These are phyloP conservation scores for Naganishia cerealis DNA, from an alignment of 1,284 basidiomycete genomes.

Conservation along the genomic window DNA sequence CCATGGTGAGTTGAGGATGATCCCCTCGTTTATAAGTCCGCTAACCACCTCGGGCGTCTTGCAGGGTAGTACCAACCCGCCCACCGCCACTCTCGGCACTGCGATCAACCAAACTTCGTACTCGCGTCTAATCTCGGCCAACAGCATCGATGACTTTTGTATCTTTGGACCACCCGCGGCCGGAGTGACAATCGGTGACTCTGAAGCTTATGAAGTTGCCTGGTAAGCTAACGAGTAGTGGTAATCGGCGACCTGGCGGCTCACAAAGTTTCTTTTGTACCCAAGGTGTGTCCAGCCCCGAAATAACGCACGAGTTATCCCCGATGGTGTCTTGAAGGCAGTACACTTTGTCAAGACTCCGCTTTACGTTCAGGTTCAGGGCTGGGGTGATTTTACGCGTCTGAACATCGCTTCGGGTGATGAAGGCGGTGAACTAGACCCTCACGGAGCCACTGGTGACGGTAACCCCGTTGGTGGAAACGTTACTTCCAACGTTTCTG, in stretches of 20 bases:
- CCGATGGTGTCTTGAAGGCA: slow-evolving; percentile 47
- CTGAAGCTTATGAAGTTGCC: slow-evolving; percentile 41
- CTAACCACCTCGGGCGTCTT: slow-evolving; percentile 41
- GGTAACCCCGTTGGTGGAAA: slow-evolving; percentile 61
- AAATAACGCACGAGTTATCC: slow-evolving; percentile 45
- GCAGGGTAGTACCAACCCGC: slow-evolving; percentile 30
- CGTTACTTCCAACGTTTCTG: slow-evolving; percentile 58
- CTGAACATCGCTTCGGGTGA: slow-evolving; percentile 55
- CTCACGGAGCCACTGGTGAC: slow-evolving; percentile 55
- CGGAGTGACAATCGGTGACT: slow-evolving; percentile 47
- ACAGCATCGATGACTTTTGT: slow-evolving; percentile 55
- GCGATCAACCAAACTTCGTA: slow-evolving; percentile 52
- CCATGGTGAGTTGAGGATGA: slow-evolving; percentile 38
- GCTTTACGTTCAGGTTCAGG: slow-evolving; percentile 58
- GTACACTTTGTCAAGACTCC: slow-evolving; percentile 56
- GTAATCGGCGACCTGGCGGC: too few species aligned
- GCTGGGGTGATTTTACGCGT: slow-evolving; percentile 55
- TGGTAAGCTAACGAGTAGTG: slow-evolving; percentile 23
- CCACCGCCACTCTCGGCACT: slow-evolving; percentile 41
- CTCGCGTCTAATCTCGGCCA: slow-evolving; percentile 51
- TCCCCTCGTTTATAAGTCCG: slow-evolving; percentile 9
- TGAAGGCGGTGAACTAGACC: slow-evolving; percentile 57
- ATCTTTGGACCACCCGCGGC: slow-evolving; percentile 48
- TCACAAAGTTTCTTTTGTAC: too few species aligned
- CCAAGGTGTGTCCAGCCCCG: slow-evolving; percentile 23